Evolutionary conservation across 768 basidiomycete genomes (phyloP), one percentile per base, ranked within the genome.

Genomic region (Suillus subluteus): DNA sequence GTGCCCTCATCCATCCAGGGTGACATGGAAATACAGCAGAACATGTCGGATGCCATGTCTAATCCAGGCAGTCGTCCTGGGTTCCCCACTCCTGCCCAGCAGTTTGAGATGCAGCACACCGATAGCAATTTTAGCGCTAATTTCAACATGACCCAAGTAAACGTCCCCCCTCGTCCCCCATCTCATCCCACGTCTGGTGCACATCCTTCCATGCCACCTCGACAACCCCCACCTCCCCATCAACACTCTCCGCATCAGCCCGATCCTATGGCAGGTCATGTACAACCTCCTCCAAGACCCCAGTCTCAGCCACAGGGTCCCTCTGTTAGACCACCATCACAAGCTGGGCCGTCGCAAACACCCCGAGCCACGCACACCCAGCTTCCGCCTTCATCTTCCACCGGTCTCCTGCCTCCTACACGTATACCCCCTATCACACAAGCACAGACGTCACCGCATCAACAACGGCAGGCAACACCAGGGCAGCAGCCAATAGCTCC

Each of bases 81-180:
- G 70, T 71, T 40, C 84, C 84, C 82, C 15, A 90, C 89, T 0
- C 88, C 90, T 2, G 87, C 88, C 3, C 90, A 92, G 72, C 85
- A 87, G 64, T 83, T 84, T 67, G 86, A 86, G 64, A 87, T 88
- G 81, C 83, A 81, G 67, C 78, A 80, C 68, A 68, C 67, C 63
- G 78, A 81, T 58, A 72, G 66, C 43, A 6, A 5, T 32, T 83
- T 78, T 65, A 55, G 68, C 41, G 38, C 70, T 64, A 75, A 78
- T 69, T 83, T 82, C 62, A 75, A 75, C 30, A 73, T 78, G 38
- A 64, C 74, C 7, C 81, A 81, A 74, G 76, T 67, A 74, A 83
- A 73, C 74, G 78, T 74, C 6, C 81, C 75, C 64, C 71, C 81
- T 43, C 81, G 81, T 68, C 82, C 85, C 15, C 81, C 85, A 58